These are phyloP conservation scores for Takashimella koratensis DNA, from an alignment of 1,284 basidiomycete genomes.

Conservation along the genomic window DNA sequence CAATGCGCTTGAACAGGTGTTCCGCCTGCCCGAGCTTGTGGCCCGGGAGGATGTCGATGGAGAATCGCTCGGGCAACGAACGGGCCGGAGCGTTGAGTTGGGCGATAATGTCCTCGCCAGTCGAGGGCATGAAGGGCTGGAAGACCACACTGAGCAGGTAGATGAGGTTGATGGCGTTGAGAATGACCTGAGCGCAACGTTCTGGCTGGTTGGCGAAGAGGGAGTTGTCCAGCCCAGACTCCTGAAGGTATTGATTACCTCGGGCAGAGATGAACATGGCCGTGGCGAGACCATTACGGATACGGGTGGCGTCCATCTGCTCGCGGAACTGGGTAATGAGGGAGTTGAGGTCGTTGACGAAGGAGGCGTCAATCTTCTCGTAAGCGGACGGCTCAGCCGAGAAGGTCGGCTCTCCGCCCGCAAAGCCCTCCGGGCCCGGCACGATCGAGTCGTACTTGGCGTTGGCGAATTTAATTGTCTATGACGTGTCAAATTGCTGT, in stretches of 20 bases:
- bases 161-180: constrained; percentile 88
- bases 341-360: constrained; percentile 75
- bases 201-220: constrained; percentile 75
- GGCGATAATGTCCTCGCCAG: constrained; percentile 71
- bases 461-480: constrained; percentile 79
- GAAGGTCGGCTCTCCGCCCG: constrained; percentile 57
- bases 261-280: constrained; percentile 87
- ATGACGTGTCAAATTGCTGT: too few relatives aligned
- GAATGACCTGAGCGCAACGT: constrained; percentile 84
- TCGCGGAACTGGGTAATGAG: constrained; percentile 78
- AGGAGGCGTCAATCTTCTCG: constrained; percentile 63
- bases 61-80: constrained; percentile 62
- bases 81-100: constrained; percentile 90
- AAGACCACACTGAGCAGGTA: constrained; percentile 80
- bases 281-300: constrained; percentile 78
- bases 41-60: constrained; percentile 79
- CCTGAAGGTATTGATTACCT: constrained; percentile 93
- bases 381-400: constrained; percentile 48
- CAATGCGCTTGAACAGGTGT: constrained; percentile 91
- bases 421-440: constrained; percentile 68
- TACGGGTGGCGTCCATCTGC: constrained; percentile 86
- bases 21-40: constrained; percentile 82
- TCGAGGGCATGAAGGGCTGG: constrained; percentile 96
- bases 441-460: constrained; percentile 79
- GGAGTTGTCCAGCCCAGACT: constrained; percentile 85